phyloP scores from a whole-genome alignment of 495 filamentous ascomycete species.

The Aspergillus mulundensis region DNA sequence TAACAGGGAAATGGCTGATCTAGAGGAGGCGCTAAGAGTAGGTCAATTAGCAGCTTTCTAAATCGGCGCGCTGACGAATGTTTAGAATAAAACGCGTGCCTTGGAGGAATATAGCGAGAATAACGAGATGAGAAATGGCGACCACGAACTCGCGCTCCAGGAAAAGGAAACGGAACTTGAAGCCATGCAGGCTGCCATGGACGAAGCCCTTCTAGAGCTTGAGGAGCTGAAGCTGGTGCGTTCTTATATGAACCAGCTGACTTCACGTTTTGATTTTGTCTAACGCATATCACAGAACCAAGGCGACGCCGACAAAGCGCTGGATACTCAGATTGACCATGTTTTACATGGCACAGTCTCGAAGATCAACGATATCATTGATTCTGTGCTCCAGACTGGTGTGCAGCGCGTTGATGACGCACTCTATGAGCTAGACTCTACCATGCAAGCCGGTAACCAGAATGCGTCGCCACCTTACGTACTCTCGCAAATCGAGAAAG shows the following conservation, averaged over 20 bases:
- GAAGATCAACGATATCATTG: conserved; percentile 96
- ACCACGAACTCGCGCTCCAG: conserved; percentile 75
- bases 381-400: conserved; percentile 90
- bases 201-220: conserved; percentile 85
- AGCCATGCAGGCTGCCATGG: conserved; percentile 94
- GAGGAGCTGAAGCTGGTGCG: conserved; percentile 69
- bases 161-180: conserved; percentile 98
- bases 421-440: conserved; percentile 92
- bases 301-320: conserved; percentile 71
- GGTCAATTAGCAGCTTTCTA: conserved; percentile 11
- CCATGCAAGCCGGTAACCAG: conserved; percentile 98
- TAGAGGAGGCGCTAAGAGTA: conserved; percentile 83
- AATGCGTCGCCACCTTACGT: conserved; percentile 96
- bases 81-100: conserved; percentile 71
- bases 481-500: conserved; percentile 94
- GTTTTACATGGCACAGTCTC: conserved; percentile 77
- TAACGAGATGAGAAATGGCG: conserved; percentile 73
- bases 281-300: conserved; percentile 41
- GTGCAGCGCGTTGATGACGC: conserved; percentile 95
- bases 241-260: neutral
- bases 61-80: neutral
- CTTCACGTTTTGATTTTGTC: neutral
- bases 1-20: conserved; percentile 92
- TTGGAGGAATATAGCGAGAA: conserved; percentile 80
- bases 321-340: conserved; percentile 88